Percentiles rank a stretch among this genome's conserved stretches.
phyloP scores from a whole-genome alignment of 345 rosid genomes.

The Acer saccharum region DNA sequence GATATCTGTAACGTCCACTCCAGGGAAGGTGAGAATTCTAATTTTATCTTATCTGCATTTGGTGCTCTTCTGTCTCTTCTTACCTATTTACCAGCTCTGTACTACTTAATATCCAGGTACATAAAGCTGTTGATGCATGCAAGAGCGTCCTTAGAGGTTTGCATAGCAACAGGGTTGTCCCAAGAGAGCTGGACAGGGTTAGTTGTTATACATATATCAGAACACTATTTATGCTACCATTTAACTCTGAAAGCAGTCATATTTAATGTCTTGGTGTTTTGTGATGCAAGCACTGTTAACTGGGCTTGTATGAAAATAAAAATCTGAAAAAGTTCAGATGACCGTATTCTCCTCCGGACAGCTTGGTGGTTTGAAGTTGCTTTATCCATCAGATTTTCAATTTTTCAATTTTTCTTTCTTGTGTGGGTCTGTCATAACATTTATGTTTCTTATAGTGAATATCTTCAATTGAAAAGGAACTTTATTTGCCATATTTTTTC shows the following conservation, averaged over 20 bases:
- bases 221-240: not conserved
- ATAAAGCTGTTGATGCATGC: slow-evolving; percentile 97
- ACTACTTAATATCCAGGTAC: slow-evolving; percentile 53
- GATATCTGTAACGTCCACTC: slow-evolving; percentile 96
- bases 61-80: slow-evolving; percentile 10
- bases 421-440: not conserved
- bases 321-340: not conserved
- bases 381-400: slow-evolving; percentile 8
- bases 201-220: slow-evolving; percentile 33
- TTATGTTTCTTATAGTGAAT: not conserved
- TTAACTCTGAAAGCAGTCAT: not conserved
- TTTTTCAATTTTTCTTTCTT: not conserved
- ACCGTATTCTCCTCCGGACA: not conserved
- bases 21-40: slow-evolving; percentile 69
- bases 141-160: slow-evolving; percentile 94
- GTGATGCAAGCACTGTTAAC: not conserved
- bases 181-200: slow-evolving; percentile 95
- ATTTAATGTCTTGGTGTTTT: not conserved
- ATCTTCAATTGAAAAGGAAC: not conserved
- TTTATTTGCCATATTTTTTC: not conserved
- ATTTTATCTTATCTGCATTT: slow-evolving; percentile 21
- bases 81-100: slow-evolving; percentile 24
- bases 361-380: slow-evolving; percentile 10
- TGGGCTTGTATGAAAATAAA: not conserved
- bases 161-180: slow-evolving; percentile 79